phyloP scores from a whole-genome alignment of 768 basidiomycete species.

The Ramaria rubella region DNA sequence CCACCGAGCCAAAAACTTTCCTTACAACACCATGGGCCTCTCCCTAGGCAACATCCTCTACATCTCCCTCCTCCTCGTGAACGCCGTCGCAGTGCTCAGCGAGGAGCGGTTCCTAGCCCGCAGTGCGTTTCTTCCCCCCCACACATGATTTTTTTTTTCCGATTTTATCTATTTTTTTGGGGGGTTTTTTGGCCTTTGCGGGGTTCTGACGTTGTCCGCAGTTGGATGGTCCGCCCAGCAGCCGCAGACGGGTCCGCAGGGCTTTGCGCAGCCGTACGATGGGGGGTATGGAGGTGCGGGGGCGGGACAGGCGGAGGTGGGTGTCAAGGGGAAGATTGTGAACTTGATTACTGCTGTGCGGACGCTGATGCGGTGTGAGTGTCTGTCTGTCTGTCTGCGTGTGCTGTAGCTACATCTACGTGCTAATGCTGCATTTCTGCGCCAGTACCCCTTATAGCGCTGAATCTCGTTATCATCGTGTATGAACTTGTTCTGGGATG shows the following conservation, averaged over 20 bases:
- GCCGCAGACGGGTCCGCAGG: constrained; percentile 47
- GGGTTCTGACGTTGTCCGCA: constrained; percentile 26
- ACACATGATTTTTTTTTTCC: not conserved
- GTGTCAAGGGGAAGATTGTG: constrained; percentile 80
- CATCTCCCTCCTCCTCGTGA: constrained; percentile 80
- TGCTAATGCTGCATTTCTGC: constrained; percentile 7
- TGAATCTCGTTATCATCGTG: constrained; percentile 81
- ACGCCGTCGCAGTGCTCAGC: constrained; percentile 90
- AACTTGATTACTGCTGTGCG: constrained; percentile 92
- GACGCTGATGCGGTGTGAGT: constrained; percentile 95
- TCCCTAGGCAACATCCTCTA: constrained; percentile 73
- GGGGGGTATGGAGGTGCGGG: constrained; percentile 41
- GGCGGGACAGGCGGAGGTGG: constrained; percentile 47
- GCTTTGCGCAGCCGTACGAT: constrained; percentile 64
- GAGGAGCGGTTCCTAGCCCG: constrained; percentile 94
- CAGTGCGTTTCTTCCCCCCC: constrained; percentile 44
- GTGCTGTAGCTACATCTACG: constrained; percentile 9
- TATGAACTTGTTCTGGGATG: constrained; percentile 74
- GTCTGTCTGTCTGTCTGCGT: not conserved
- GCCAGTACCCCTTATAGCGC: constrained; percentile 85
- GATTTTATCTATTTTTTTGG: not conserved
- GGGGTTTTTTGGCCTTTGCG: not conserved
- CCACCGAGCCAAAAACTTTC: too few species aligned
- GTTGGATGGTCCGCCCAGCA: constrained; percentile 85
- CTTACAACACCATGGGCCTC: constrained; percentile 21